phyloP scores from a whole-genome alignment of 306 rosid species.

The Elaeagnus macrophylla region DNA sequence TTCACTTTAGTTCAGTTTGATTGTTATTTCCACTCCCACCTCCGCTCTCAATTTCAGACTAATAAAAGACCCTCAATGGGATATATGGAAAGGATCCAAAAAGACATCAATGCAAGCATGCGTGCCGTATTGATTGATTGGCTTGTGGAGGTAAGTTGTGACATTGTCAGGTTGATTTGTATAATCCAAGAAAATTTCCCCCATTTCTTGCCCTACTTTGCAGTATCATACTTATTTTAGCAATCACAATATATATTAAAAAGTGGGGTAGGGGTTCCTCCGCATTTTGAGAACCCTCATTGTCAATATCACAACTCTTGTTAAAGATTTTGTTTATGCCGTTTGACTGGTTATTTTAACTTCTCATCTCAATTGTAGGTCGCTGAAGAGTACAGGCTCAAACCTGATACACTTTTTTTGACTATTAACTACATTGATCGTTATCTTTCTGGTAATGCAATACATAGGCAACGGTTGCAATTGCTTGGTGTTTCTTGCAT shows the following conservation, averaged over 20 bases:
- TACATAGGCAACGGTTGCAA: slow-evolving; percentile 55
- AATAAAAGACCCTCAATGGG: slow-evolving; percentile 19
- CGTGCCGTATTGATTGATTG: slow-evolving; percentile 27
- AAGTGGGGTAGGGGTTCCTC: slow-evolving; percentile 5
- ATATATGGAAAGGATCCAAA: slow-evolving; percentile 22
- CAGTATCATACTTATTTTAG: not conserved
- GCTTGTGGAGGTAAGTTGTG: slow-evolving; percentile 25
- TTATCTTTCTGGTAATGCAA: slow-evolving; percentile 67
- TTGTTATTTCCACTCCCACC: not conserved
- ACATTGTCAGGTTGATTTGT: slow-evolving; percentile 4
- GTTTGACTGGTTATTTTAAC: slow-evolving; percentile 4
- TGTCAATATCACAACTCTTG: slow-evolving; percentile 5
- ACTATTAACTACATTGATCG: slow-evolving; percentile 73
- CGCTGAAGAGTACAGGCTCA: slow-evolving; percentile 72
- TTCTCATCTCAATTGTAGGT: slow-evolving; percentile 32
- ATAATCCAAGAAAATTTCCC: slow-evolving; percentile 4
- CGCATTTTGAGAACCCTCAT: not conserved
- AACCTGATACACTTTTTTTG: slow-evolving; percentile 66
- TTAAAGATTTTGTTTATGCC: not conserved
- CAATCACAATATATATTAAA: not conserved
- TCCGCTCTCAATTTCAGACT: slow-evolving; percentile 14
- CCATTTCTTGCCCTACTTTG: not conserved
- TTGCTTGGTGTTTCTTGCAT: slow-evolving; percentile 77
- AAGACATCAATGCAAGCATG: slow-evolving; percentile 22
- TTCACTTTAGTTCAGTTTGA: not conserved